Evolutionary conservation across 2,329 filamentous ascomycete species (phyloP), one percentile per base, ranked within the genome.

Genomic region (Parascedosporium putredinis): DNA sequence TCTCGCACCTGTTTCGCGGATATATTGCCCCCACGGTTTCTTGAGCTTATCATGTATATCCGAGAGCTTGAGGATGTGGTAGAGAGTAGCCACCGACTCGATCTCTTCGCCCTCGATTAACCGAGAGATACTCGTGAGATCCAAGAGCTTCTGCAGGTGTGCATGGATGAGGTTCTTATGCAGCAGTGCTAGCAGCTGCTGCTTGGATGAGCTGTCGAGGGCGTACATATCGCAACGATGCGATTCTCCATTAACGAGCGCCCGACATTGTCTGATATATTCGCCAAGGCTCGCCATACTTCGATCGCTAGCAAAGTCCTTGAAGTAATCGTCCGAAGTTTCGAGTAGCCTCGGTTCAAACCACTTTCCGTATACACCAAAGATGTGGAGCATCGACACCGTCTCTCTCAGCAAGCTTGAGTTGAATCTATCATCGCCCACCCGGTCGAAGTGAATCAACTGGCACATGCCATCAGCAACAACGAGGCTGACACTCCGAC

Each of bases 381-480:
- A 76, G n/a, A 89, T 79, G 57, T 94, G 83, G 53, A 97, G 76
- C 78, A 96, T 88, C 52, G 81, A 78, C 47, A 97, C 79, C 0
- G 86, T 77, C 50, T 87, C 81, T 55, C 78, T 81, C 48, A 97
- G 78, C n/a, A 90, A 67, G 3, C 67, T 64, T 1, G 76, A 65
- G 55, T 88, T 79, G 55, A 85, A 81, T 1, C 77, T 57, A 60
- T 66, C 57, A 51, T 75, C 64, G 61, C 71, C 73, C 34, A 67
- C 71, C 47, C 93, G 81, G 62, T 95, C 87, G 40, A 76, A 77
- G 25, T 83, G 73, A 14, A 97, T 76, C 40, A 97, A 68, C 52
- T 85, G 76, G 62, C 86, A 95, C 38, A 90, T 81, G 8, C 88
- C 55, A 47, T 58, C 23, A 68, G 64, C 33, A 64, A 70, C 58